Evolutionary conservation across 441 rosid genomes (phyloP).

Genomic region (Pelargonium fulgidum): DNA sequence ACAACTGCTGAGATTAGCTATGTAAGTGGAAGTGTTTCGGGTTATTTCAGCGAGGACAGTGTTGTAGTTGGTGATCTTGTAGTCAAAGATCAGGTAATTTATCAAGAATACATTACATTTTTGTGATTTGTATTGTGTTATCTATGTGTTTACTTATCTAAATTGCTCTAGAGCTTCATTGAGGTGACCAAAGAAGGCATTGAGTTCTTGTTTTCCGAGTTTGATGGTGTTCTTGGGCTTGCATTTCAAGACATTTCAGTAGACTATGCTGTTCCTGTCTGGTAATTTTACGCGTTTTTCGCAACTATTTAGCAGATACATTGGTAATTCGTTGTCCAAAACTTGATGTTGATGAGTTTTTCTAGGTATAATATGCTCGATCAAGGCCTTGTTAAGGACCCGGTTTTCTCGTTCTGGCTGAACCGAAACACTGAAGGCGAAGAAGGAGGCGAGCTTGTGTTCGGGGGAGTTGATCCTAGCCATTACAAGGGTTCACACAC

Average conservation of each 20-base stretch:
- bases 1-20: slow-evolving; percentile 46
- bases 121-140: background rate
- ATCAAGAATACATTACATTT: background rate
- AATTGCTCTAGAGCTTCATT: slow-evolving; percentile 42
- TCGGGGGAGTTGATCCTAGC: slow-evolving; percentile 62
- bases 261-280: slow-evolving; percentile 57
- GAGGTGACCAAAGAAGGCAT: slow-evolving; percentile 66
- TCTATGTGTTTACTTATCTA: background rate
- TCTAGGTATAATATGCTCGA: slow-evolving; percentile 65
- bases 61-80: slow-evolving; percentile 58
- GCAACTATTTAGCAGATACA: too few species aligned
- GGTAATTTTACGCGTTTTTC: slow-evolving; percentile 29
- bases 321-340: too few species aligned
- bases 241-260: slow-evolving; percentile 76
- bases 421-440: slow-evolving; percentile 43
- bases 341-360: slow-evolving; percentile 1
- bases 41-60: slow-evolving; percentile 71
- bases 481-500: slow-evolving; percentile 64
- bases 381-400: slow-evolving; percentile 46
- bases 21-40: slow-evolving; percentile 68
- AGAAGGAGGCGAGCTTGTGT: slow-evolving; percentile 83
- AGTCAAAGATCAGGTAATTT: slow-evolving; percentile 53
- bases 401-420: slow-evolving; percentile 73
- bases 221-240: slow-evolving; percentile 76
- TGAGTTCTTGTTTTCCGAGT: slow-evolving; percentile 46